These are phyloP conservation scores for Globisporangium polare DNA, from an alignment of 352 stramenopile species.

Conservation along the genomic window DNA sequence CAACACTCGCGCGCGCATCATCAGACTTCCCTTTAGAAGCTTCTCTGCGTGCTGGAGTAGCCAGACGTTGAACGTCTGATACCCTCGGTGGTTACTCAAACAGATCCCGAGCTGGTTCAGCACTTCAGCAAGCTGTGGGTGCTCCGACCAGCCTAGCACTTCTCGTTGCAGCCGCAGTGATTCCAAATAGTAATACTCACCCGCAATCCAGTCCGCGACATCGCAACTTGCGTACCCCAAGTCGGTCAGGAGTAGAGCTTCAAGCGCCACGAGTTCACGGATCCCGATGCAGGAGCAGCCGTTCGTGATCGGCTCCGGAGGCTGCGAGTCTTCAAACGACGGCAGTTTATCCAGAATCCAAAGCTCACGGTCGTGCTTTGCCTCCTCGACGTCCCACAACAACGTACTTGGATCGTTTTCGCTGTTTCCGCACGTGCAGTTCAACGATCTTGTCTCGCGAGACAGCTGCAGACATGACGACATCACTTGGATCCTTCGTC, in stretches of 20 bases:
- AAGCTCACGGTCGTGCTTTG: constrained; percentile 67
- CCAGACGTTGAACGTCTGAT: constrained; percentile 71
- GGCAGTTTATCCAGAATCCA: constrained; percentile 54
- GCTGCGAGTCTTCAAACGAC: constrained; percentile 53
- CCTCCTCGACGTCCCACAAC: constrained; percentile 71
- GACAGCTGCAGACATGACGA: constrained; percentile 72
- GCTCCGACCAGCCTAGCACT: constrained; percentile 67
- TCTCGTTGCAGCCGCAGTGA: constrained; percentile 74
- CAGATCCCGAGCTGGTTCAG: constrained; percentile 81
- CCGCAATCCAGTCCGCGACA: constrained; percentile 71
- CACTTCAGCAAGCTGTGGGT: constrained; percentile 76
- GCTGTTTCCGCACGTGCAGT: constrained; percentile 62
- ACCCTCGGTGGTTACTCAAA: constrained; percentile 67
- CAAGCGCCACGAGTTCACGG: constrained; percentile 65
- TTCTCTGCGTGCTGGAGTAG: constrained; percentile 68
- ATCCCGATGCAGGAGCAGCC: constrained; percentile 68
- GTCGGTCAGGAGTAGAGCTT: constrained; percentile 71
- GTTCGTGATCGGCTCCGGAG: constrained; percentile 20
- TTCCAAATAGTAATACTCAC: constrained; percentile 76
- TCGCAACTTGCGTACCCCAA: constrained; percentile 76
- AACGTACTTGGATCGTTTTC: constrained; percentile 69
- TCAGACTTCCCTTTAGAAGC: constrained; percentile 60
- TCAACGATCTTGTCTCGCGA: constrained; percentile 56
- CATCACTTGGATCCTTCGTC: constrained; percentile 60
- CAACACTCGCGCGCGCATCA: constrained; percentile 69